Conservation (phyloP, 331 rosid species). For the Spiraea crenata region DNA sequence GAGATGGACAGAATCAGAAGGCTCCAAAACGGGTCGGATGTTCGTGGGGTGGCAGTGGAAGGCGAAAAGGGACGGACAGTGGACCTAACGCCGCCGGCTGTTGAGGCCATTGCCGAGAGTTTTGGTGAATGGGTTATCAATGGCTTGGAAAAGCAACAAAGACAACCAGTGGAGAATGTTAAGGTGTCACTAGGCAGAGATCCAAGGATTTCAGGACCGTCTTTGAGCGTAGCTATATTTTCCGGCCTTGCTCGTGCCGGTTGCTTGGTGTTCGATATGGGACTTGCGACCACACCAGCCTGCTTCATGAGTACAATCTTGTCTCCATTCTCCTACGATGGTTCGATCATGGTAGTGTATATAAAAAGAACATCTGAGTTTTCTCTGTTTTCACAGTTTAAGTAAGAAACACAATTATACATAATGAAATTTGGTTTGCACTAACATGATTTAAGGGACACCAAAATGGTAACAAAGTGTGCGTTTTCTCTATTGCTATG, state of each 20-base stretch:
- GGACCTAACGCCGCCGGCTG: slow-evolving; percentile 69
- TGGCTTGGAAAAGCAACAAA: slow-evolving; percentile 47
- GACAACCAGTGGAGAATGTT: slow-evolving; percentile 37
- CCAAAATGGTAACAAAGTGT: too few relatives aligned
- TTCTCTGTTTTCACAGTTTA: too few relatives aligned
- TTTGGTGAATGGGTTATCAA: slow-evolving; percentile 78
- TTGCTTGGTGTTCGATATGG: slow-evolving; percentile 70
- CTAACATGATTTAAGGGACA: too few relatives aligned
- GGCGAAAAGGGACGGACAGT: slow-evolving; percentile 80
- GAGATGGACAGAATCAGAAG: slow-evolving; percentile 74
- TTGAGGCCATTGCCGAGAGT: slow-evolving; percentile 81
- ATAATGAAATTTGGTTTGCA: too few relatives aligned
- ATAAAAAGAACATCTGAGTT: background rate
- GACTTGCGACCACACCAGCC: slow-evolving; percentile 90
- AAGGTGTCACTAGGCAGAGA: slow-evolving; percentile 77
- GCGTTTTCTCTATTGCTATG: too few relatives aligned
- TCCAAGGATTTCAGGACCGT: slow-evolving; percentile 62
- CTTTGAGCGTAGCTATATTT: slow-evolving; percentile 68
- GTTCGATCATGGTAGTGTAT: slow-evolving; percentile 76
- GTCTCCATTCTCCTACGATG: slow-evolving; percentile 69
- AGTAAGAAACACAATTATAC: too few relatives aligned
- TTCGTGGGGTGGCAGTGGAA: slow-evolving; percentile 80
- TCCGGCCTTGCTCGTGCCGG: slow-evolving; percentile 75
- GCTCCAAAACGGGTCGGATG: slow-evolving; percentile 93
- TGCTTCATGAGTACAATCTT: slow-evolving; percentile 93